phyloP scores from a whole-genome alignment of 2,329 filamentous ascomycete species.

The Ophiostoma ulmi region DNA sequence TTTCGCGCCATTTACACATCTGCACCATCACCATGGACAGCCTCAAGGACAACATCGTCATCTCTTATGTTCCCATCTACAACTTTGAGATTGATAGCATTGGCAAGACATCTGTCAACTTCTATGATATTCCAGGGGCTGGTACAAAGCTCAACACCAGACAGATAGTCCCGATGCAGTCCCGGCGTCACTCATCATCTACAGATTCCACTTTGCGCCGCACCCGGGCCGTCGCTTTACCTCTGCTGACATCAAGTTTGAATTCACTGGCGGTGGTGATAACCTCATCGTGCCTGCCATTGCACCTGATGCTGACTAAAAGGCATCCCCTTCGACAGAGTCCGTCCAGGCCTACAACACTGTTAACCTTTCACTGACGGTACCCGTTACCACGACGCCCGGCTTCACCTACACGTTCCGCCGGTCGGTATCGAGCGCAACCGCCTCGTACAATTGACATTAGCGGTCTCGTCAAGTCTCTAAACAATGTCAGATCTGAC shows the following conservation, averaged over 20 bases:
- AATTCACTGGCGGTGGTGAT: not conserved
- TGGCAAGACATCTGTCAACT: not conserved
- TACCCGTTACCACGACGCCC: not conserved
- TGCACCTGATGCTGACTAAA: not conserved
- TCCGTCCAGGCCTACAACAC: not conserved
- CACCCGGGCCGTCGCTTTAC: not conserved
- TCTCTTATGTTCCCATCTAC: not conserved
- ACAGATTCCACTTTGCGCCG: conserved; percentile 1
- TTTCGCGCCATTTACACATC: not conserved
- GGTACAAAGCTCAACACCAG: not conserved
- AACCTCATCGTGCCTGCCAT: not conserved
- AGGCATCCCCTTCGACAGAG: not conserved
- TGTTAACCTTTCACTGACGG: not conserved
- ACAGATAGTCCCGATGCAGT: not conserved
- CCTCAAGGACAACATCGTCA: not conserved
- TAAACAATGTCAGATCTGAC: not conserved
- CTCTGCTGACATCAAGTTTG: not conserved
- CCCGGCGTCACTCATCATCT: conserved; percentile 17
- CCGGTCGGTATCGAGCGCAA: not conserved
- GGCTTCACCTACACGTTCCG: not conserved
- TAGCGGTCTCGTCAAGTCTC: not conserved
- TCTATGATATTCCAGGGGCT: not conserved
- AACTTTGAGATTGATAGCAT: not conserved
- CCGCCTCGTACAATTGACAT: not conserved
- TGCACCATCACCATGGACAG: not conserved